Base-by-base conservation (phyloP, 73 alveolate genomes). In the Paramecium primaurelia region DNA sequence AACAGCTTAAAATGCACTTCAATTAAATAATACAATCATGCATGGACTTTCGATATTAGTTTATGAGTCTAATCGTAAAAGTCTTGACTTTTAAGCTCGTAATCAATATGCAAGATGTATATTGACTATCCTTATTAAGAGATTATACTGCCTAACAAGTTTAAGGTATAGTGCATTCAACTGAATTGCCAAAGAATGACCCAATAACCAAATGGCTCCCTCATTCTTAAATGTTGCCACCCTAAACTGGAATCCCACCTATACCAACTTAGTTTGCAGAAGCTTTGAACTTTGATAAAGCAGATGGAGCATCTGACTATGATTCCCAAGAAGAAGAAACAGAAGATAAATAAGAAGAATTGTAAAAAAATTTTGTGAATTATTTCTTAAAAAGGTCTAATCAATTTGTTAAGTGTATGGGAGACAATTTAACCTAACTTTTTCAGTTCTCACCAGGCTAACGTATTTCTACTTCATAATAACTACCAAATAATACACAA, bases 41-140 rank as follows among this genome's bases (percentile, higher is more conserved):
- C 71, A 80, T 80, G 91, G 91, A 42, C 73, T 80, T 9, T 80
- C 91, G 4, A 80, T 80, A 18, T 49, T 80, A 12, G 91, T 80
- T 26, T 80, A 42, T 80, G 64, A 80, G 58, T 80, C 91, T 14
- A 45, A 80, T 25, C 22, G 75, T 4, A 80, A 80, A 25, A 37
- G 71, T 1, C 91, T 80, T 20, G 91, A 80, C 42, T 80, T 80
- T 64, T 25, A 42, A 42, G 91, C 91, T 32, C 47, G 91, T 30
- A 80, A 80, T 47, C 49, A 80, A 47, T 80, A 80, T 80, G 71
- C 91, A 3, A 42, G 91, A 80, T 80, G 91, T 80, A 80, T 2
- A 54, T 54, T 14, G 77, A 75, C 11, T 22, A 36, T 12, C 18
- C 71, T 20, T 26, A 38, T 20, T 40, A 26, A 80, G 58, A 80